phyloP scores from a whole-genome alignment of 176 grass and related monocot species.

The Rhipidocladum racemiflorum region DNA sequence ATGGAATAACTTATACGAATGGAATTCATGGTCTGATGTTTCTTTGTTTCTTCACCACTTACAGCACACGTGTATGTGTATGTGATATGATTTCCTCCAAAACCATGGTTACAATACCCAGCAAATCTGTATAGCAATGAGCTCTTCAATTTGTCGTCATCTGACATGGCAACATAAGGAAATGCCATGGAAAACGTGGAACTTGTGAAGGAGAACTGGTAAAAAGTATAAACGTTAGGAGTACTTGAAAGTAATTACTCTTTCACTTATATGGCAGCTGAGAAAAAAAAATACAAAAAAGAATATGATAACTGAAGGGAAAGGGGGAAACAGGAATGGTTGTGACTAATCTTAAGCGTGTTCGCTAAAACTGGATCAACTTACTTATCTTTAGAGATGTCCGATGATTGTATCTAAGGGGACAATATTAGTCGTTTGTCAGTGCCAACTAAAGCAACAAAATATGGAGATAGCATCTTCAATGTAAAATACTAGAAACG shows the following conservation, averaged over 20 bases:
- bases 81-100: too few relatives aligned
- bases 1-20: too few relatives aligned
- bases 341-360: constrained; percentile 44
- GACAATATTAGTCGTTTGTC: not conserved
- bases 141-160: too few relatives aligned
- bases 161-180: too few relatives aligned
- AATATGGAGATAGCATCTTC: too few relatives aligned
- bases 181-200: too few relatives aligned
- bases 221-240: constrained; percentile 9
- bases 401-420: constrained; percentile 57
- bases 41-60: too few relatives aligned
- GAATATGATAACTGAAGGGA: not conserved
- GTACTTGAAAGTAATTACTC: not conserved
- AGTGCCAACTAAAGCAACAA: not conserved
- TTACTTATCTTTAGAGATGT: constrained; percentile 56
- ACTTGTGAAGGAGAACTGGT: constrained; percentile 44
- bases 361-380: constrained; percentile 47
- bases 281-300: not conserved
- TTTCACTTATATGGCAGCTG: not conserved
- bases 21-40: too few relatives aligned
- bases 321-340: constrained; percentile 9
- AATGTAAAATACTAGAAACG: too few relatives aligned
- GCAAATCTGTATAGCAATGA: too few relatives aligned
- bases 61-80: too few relatives aligned
- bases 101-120: too few relatives aligned